Evolutionary conservation across 2,329 filamentous ascomycete genomes (phyloP).

Genomic region (Fusarium nanum): DNA sequence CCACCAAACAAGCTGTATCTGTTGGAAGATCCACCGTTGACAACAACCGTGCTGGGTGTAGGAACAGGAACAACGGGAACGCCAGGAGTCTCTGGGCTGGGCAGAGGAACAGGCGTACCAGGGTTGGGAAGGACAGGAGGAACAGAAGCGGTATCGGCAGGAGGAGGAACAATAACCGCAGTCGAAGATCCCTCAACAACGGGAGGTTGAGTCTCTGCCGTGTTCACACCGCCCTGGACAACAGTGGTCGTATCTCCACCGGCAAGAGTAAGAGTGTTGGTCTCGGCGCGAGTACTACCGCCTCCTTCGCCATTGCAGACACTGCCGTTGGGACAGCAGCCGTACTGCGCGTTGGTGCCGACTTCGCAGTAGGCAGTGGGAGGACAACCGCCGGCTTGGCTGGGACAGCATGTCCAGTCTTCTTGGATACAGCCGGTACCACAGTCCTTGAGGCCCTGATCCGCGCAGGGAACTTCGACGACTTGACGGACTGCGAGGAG

Average conservation of each 20-base stretch:
- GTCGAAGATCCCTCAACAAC: constrained; percentile 20
- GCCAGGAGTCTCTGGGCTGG: constrained; percentile 11
- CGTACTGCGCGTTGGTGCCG: constrained; percentile 44
- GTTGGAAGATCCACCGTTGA: constrained; percentile 34
- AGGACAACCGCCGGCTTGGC: constrained; percentile 45
- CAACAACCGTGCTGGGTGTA: constrained; percentile 22
- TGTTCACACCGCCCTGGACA: neutral
- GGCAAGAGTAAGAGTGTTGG: constrained; percentile 24
- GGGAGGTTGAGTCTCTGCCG: constrained; percentile 6
- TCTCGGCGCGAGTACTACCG: constrained; percentile 29
- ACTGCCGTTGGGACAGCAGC: constrained; percentile 48
- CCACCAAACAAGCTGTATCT: constrained; percentile 34
- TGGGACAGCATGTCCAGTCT: constrained; percentile 49
- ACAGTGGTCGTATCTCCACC: constrained; percentile 27
- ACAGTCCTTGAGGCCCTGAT: constrained; percentile 44
- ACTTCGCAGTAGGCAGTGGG: constrained; percentile 41
- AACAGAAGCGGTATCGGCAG: neutral
- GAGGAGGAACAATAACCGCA: constrained; percentile 12
- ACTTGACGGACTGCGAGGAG: constrained; percentile 39
- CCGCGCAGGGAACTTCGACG: constrained; percentile 39
- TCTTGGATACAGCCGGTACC: constrained; percentile 47
- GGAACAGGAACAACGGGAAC: constrained; percentile 1
- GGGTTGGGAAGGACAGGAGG: constrained; percentile 7
- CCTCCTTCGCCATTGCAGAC: constrained; percentile 46
- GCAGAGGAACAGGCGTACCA: neutral